Evolutionary conservation across 2,329 filamentous ascomycete species (phyloP), one percentile per base, ranked within the genome.

Genomic region (Coniosporium tulheliwenetii): DNA sequence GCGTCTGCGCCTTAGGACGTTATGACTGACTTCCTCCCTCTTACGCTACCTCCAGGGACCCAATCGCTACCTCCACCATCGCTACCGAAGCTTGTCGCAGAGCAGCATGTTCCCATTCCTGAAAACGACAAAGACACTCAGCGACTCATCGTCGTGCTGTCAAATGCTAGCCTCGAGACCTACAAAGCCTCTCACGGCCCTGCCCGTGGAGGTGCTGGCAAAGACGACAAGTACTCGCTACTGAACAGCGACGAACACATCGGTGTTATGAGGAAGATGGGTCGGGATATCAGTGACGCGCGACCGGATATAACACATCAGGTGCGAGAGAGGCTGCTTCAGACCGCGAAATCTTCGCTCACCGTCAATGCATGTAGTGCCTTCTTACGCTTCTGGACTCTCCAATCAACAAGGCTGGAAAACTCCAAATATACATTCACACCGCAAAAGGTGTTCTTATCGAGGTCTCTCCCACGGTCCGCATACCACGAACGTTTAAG

Each of bases 211-310:
- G 63, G 77, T 59, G 67, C 71, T 43, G 74, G 76, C 45, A 77
- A 83, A 39, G 87, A 95, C 54, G 89, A 95, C 60, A 96, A 96
- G 63, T 98, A 93, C 65, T 93, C 89, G 45, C 71, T 98, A 40
- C 78, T 98, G 55, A 98, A 98, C 71, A 95, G 87, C 63, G 91
- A 98, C 58, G 91, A 98, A 65, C 91, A 98, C 60, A 98, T 98
- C 51, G 91, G 91, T 47, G 83, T 96, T 49, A 94, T 98, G 86
- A 81, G 91, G 56, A 98, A 96, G 71, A 96, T 96, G 89, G 93
- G 93, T 60, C 76, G 91, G 52, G 91, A 98, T 60, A 96, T 98
- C 50, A 95, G 87, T 60, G 91, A 98, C 64, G 91, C 91, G 45
- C 79, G 91, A 51, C 91, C 91, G 36, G 91, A 98, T 63, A 98